Evolutionary conservation across 2,329 filamentous ascomycete species (phyloP), one percentile per base, ranked within the genome.

Genomic region (Neopestalotiopsis sp.): DNA sequence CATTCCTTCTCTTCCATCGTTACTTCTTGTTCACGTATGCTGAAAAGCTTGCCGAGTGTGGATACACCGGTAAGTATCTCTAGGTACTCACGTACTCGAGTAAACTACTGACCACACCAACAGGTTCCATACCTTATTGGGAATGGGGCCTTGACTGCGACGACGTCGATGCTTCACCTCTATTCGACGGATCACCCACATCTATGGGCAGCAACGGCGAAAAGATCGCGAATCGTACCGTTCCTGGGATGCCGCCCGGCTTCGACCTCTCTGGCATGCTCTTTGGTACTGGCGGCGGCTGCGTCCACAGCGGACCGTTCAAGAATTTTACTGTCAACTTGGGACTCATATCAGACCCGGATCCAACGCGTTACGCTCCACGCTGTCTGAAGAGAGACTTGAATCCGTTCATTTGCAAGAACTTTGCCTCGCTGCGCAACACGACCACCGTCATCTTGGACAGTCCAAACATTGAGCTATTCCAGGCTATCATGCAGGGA

Each of bases 211-310:
- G 82, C 12, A 82, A 86, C 71, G 84, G 85, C 3, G 80, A 69
- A 7, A 76, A 76, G 65, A 73, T 81, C 57, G 74, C 76, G 61
- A 59, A 59, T 14, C 57, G 24, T 14, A 30, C 57, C n/a, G 3
- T 14, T 14, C 32, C 63, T 14, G 68, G 71, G 1, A 67, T 70
- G 6, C 66, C 66, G 6, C 66, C 66, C 61, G 59, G 40, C 17
- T 24, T 45, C 1, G 67, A 61, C 56, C 12, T 57, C 12, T 74
- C 80, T 72, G 73, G 78, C 66, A 59, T 84, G 17, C 81, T 83
- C 0, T 79, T 83, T 0, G 87, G 85, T 12, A 78, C 79, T 0
- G 88, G 88, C 14, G 87, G 88, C 53, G 88, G 88, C 1, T 89
- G 87, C 74, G 78, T 89, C 0, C 76, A 75, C 6, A 77, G 74